Percentiles rank a stretch among this genome's conserved stretches.
Conservation (phyloP, 305 asterid genomes). For the Plantago lanceolata region DNA sequence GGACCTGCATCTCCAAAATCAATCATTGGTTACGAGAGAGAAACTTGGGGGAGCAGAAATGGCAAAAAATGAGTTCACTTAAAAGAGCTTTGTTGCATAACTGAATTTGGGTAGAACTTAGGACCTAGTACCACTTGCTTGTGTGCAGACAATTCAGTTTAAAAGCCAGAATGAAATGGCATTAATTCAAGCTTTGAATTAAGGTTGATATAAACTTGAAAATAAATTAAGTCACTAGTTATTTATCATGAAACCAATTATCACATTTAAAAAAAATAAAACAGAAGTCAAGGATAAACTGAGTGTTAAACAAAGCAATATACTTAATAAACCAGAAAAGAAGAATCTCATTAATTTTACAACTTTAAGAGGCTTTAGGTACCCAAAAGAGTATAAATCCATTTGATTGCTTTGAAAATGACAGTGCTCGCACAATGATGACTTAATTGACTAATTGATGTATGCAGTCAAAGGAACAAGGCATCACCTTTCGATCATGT, state of each 20-base stretch:
- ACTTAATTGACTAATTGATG: constrained; percentile 5
- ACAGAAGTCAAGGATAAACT: constrained; percentile 7
- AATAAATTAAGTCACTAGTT: not conserved
- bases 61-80: not conserved
- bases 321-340: constrained; percentile 3
- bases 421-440: constrained; percentile 10
- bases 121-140: too few relatives aligned
- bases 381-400: constrained; percentile 1
- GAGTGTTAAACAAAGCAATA: constrained; percentile 7
- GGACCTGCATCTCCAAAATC: constrained; percentile 46
- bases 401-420: constrained; percentile 7
- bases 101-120: too few relatives aligned
- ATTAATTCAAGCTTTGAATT: too few relatives aligned
- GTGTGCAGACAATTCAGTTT: not conserved
- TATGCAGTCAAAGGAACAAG: constrained; percentile 20
- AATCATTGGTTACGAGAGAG: constrained; percentile 17
- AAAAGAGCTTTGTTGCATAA: constrained; percentile 5
- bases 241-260: not conserved
- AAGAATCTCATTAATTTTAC: constrained; percentile 11
- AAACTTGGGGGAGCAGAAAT: constrained; percentile 11
- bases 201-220: constrained; percentile 8
- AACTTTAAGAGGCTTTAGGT: not conserved
- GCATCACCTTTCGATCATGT: constrained; percentile 43
- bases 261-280: not conserved
- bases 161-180: too few relatives aligned